Evolutionary conservation across 306 rosid genomes (phyloP).

Genomic region (Castanea crenata): DNA sequence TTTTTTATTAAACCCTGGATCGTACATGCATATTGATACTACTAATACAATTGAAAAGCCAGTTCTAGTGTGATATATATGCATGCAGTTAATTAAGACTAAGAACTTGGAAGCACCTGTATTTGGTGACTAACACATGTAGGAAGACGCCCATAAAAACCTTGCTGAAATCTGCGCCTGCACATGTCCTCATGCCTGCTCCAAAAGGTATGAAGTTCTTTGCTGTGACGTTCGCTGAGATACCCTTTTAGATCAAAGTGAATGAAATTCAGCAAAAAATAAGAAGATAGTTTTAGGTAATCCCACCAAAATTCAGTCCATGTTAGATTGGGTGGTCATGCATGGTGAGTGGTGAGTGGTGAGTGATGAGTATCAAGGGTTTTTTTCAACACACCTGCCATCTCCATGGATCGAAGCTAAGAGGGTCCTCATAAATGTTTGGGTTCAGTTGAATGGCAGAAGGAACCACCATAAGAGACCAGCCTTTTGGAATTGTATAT

Average conservation of each 20-base stretch:
- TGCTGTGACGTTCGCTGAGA: constrained; percentile 1
- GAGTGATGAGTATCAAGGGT: background rate
- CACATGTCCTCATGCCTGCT: constrained; percentile 22
- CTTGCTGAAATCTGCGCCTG: constrained; percentile 27
- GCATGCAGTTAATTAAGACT: too few relatives aligned
- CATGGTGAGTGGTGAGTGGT: too few relatives aligned
- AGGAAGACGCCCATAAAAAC: constrained; percentile 14
- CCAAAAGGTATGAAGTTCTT: constrained; percentile 30
- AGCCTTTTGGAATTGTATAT: constrained; percentile 1
- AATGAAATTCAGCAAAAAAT: background rate
- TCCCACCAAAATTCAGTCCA: background rate
- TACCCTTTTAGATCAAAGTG: background rate
- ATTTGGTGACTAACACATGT: constrained; percentile 18
- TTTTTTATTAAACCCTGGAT: too few relatives aligned
- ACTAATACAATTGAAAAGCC: too few relatives aligned
- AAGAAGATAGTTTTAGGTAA: background rate
- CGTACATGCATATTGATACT: too few relatives aligned
- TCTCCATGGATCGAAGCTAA: background rate
- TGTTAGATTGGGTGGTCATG: too few relatives aligned
- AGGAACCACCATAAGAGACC: constrained; percentile 3
- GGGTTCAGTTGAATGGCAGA: background rate
- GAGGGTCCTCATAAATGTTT: background rate
- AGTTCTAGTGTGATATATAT: too few relatives aligned
- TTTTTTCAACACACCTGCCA: background rate
- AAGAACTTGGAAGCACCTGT: constrained; percentile 4